Conservation (phyloP, 1,284 basidiomycete species). For the Cystobasidiaceae sp. region DNA sequence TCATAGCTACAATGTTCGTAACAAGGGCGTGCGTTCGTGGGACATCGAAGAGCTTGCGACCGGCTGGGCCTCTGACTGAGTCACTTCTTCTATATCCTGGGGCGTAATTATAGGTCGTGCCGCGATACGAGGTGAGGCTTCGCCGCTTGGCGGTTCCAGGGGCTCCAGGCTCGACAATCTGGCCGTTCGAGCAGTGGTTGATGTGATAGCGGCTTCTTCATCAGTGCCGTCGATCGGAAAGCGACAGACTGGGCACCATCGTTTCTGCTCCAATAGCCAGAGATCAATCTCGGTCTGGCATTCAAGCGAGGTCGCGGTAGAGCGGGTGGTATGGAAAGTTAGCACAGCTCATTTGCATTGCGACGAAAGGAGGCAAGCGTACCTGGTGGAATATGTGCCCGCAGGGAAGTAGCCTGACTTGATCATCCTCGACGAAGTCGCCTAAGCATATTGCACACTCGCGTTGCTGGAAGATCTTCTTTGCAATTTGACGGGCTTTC, state of each 20-base stretch:
- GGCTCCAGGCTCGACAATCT: neutral
- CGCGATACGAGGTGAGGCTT: too few relatives aligned
- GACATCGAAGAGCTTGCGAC: slow-evolving; percentile 18
- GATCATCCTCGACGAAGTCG: slow-evolving; percentile 74
- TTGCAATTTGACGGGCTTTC: slow-evolving; percentile 13
- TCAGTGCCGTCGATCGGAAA: slow-evolving; percentile 5
- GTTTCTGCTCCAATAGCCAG: slow-evolving; percentile 83
- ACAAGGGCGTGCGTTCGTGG: slow-evolving; percentile 9
- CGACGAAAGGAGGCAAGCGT: too few relatives aligned
- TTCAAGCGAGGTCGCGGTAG: neutral
- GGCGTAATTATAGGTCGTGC: slow-evolving; percentile 16
- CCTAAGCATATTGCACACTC: slow-evolving; percentile 80
- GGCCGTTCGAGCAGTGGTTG: neutral
- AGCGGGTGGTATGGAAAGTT: too few relatives aligned
- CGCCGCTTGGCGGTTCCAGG: neutral
- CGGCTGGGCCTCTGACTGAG: neutral
- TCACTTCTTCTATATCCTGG: neutral
- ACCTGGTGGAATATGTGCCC: slow-evolving; percentile 77
- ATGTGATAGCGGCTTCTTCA: neutral
- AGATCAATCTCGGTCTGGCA: slow-evolving; percentile 62
- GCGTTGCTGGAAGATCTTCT: slow-evolving; percentile 26
- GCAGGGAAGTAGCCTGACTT: slow-evolving; percentile 80
- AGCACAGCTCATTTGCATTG: too few relatives aligned
- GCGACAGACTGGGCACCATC: slow-evolving; percentile 46
- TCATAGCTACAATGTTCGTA: slow-evolving; percentile 3